phyloP scores from a whole-genome alignment of 345 rosid genomes.

The Populus pruinosa region DNA sequence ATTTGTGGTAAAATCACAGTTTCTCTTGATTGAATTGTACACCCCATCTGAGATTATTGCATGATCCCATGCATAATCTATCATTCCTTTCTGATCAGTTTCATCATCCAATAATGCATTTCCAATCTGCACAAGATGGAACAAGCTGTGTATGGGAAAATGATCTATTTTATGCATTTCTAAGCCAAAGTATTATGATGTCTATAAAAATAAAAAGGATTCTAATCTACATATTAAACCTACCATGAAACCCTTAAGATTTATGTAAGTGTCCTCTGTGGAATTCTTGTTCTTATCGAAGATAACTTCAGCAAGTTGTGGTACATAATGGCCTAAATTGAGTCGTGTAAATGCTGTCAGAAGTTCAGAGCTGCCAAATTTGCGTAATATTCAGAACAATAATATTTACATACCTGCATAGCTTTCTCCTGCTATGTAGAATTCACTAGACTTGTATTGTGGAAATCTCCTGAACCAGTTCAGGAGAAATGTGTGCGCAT shows the following conservation, averaged over 20 bases:
- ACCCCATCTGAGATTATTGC: neutral
- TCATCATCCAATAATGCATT: slow-evolving; percentile 19
- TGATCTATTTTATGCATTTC: too few relatives aligned
- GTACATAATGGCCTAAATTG: slow-evolving; percentile 31
- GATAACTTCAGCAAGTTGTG: slow-evolving; percentile 30
- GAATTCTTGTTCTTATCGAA: slow-evolving; percentile 19
- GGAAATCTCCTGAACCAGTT: slow-evolving; percentile 40
- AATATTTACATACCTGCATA: slow-evolving; percentile 21
- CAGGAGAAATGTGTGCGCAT: slow-evolving; percentile 21
- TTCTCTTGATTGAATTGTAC: neutral
- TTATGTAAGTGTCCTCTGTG: slow-evolving; percentile 15
- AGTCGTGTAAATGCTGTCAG: neutral
- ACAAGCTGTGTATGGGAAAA: neutral
- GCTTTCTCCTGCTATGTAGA: slow-evolving; percentile 34
- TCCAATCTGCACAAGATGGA: slow-evolving; percentile 14
- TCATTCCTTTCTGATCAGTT: neutral
- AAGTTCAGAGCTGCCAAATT: too few relatives aligned
- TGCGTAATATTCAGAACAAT: neutral
- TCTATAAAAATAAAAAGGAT: neutral
- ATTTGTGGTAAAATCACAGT: neutral
- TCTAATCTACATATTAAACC: neutral
- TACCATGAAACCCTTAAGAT: slow-evolving; percentile 30
- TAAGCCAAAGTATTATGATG: neutral
- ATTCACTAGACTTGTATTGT: slow-evolving; percentile 20
- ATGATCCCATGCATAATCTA: neutral